Base-by-base conservation (phyloP, 805 yeast genomes). In the Ogataea glucozyma region DNA sequence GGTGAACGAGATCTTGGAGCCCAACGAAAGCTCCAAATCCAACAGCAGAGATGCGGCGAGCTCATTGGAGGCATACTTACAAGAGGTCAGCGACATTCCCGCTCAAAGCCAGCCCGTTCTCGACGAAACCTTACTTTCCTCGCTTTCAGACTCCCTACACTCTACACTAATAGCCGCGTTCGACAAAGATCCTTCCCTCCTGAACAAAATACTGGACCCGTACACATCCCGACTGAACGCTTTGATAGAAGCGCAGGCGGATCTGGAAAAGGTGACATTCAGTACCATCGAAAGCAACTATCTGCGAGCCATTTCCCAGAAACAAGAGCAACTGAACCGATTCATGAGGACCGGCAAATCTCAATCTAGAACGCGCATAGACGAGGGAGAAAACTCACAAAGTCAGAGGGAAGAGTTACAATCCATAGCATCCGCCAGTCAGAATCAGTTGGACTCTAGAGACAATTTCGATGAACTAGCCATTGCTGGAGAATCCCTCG, bases 241-340 rank as follows among this genome's bases (percentile, higher is more conserved):
- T 3, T 13, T 39, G 16, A 31, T 31, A 10, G 26, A 39, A 10
- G 31, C 37, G 4, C 42, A 39, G 18, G 3, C 9, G 3, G 21
- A 14, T 5, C 13, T 39, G 13, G 42, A 31, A 24, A 18, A 31
- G 7, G 3, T 18, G 22, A 17, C 26, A 3, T 31, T 16, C 42
- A 24, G 31, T 6, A 31, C 4, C 3, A 22, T 23, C 16, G 36
- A 31, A 10, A 5, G 24, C 11, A 22, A 11, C n/a, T 39, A 31
- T 23, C 17, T 23, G 9, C 24, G 17, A 10, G 26, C 31, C 12
- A 39, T 39, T 17, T 11, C 24, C 4, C 10, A 24, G 17, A 39
- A 31, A 31, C 37, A 39, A 19, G 16, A 39, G 30, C 42, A 31
- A 19, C 29, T 39, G 13, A 20, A 31, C 18, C n/a, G 24, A 19